Conservation (phyloP, 2,329 filamentous ascomycete genomes). For the Diaporthe caulivora region DNA sequence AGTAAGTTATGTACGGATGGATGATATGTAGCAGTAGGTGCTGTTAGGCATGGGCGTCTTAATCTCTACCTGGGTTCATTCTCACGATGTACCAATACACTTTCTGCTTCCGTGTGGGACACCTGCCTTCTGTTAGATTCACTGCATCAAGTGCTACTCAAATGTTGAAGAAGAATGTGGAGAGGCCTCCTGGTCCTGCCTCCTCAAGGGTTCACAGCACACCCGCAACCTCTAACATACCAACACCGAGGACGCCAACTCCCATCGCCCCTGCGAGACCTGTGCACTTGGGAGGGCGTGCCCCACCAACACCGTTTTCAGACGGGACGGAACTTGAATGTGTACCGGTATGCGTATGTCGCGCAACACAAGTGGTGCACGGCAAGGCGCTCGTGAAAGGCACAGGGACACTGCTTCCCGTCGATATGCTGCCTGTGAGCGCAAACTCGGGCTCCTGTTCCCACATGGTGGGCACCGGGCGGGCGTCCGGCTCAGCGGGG, state of each 20-base stretch:
- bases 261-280: slow-evolving; percentile 9
- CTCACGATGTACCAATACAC: too few relatives aligned
- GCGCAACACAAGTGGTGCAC: slow-evolving; percentile 55
- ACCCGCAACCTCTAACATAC: slow-evolving; percentile 11
- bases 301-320: background rate
- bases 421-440: slow-evolving; percentile 40
- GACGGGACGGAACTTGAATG: background rate
- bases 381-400: slow-evolving; percentile 44
- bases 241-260: background rate
- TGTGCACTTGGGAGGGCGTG: background rate
- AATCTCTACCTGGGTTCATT: too few relatives aligned
- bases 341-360: slow-evolving; percentile 43
- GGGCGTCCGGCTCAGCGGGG: slow-evolving; percentile 51
- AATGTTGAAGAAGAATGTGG: too few relatives aligned
- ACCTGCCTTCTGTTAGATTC: too few relatives aligned
- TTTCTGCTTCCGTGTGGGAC: too few relatives aligned
- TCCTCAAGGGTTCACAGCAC: background rate
- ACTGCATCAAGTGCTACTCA: background rate
- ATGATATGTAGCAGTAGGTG: too few relatives aligned
- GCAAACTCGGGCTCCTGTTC: slow-evolving; percentile 51
- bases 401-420: slow-evolving; percentile 46
- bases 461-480: slow-evolving; percentile 52
- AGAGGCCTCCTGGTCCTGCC: too few relatives aligned
- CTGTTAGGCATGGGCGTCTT: too few relatives aligned
- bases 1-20: too few relatives aligned